A percentile compares a stretch with the other conserved stretches of the same genome.
phyloP scores from a whole-genome alignment of 176 grass and related monocot genomes.

The Saccharum officinarum region DNA sequence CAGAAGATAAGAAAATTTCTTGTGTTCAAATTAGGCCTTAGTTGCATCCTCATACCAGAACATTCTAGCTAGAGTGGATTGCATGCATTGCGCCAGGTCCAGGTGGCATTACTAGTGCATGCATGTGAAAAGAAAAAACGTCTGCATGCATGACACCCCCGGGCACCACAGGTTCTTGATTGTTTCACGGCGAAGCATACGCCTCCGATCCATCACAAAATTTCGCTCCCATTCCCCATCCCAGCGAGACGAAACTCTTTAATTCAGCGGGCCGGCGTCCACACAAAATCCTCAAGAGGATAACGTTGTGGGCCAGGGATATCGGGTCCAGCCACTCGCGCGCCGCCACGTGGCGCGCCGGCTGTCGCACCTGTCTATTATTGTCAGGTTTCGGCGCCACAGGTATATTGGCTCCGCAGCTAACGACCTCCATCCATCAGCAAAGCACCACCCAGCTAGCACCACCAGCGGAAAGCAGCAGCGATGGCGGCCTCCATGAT shows the following conservation, averaged over 20 bases:
- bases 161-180: constrained; percentile 14
- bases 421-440: background rate
- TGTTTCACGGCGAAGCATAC: background rate
- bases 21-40: too few relatives aligned
- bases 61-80: background rate
- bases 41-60: background rate
- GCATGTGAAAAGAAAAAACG: background rate
- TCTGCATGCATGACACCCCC: background rate
- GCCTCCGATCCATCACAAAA: background rate
- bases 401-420: background rate
- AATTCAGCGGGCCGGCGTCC: background rate
- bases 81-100: background rate
- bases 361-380: constrained; percentile 37
- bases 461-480: background rate
- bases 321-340: constrained; percentile 40
- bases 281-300: constrained; percentile 45
- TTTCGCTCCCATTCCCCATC: background rate
- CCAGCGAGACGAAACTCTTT: too few relatives aligned
- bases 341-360: constrained; percentile 27
- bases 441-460: background rate
- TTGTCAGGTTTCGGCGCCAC: constrained; percentile 32
- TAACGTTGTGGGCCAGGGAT: constrained; percentile 39
- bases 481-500: constrained; percentile 66
- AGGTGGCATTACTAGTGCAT: background rate
- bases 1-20: too few relatives aligned